Conservation (phyloP, 495 filamentous ascomycete genomes). For the Neurospora sp. region DNA sequence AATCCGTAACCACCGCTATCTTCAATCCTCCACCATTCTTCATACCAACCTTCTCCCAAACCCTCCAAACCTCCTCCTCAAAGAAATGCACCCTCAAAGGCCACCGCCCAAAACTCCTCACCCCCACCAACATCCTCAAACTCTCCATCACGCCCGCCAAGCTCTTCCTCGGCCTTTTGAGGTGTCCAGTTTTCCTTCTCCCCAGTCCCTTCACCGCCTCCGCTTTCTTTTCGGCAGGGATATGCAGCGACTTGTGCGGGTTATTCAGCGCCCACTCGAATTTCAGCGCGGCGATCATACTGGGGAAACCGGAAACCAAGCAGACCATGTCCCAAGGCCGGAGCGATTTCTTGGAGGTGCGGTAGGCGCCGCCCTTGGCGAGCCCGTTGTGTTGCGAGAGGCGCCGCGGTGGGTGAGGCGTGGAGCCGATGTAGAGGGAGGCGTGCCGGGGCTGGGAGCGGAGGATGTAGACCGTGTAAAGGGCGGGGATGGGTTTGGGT, state of each 20-base stretch:
- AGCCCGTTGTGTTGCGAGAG: constrained; percentile 84
- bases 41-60: constrained; percentile 56
- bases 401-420: constrained; percentile 73
- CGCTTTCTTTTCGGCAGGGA: constrained; percentile 47
- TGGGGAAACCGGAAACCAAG: constrained; percentile 82
- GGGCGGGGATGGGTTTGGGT: constrained; percentile 41
- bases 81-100: constrained; percentile 82
- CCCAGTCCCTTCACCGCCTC: constrained; percentile 21
- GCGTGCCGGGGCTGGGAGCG: constrained; percentile 60
- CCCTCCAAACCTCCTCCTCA: constrained; percentile 49
- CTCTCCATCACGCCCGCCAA: constrained; percentile 58
- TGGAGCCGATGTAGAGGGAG: constrained; percentile 80
- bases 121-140: constrained; percentile 67
- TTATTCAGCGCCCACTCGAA: constrained; percentile 99
- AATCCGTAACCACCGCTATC: constrained; percentile 49
- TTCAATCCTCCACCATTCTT: constrained; percentile 22
- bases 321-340: constrained; percentile 91
- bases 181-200: constrained; percentile 31
- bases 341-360: constrained; percentile 53
- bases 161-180: constrained; percentile 43
- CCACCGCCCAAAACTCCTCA: constrained; percentile 67
- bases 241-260: constrained; percentile 62
- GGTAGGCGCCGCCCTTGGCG: constrained; percentile 64
- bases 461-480: constrained; percentile 68
- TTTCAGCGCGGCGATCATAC: constrained; percentile 75